These are phyloP conservation scores for Elsinoe fawcettii DNA, from an alignment of 2,329 filamentous ascomycete genomes.

Conservation along the genomic window DNA sequence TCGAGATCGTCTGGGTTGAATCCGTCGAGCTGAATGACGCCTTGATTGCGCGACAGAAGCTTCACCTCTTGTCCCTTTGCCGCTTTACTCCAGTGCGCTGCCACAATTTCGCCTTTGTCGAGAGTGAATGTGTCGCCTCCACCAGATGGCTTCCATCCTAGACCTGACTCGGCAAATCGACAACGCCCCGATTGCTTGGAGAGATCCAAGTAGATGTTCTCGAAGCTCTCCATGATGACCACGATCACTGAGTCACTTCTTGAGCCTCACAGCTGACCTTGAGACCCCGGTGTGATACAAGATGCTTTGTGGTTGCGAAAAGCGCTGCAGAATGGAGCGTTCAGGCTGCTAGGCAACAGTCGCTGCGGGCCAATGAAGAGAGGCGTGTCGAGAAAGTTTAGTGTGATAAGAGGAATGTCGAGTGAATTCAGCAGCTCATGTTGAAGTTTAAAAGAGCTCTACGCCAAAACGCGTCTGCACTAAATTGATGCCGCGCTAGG, in stretches of 20 bases:
- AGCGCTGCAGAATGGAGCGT: too few relatives aligned
- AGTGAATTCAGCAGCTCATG: neutral
- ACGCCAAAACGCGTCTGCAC: conserved; percentile 14
- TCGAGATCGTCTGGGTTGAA: conserved; percentile 87
- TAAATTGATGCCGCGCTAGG: conserved; percentile 14
- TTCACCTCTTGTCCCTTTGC: conserved; percentile 90
- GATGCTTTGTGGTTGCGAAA: neutral
- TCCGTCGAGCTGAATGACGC: conserved; percentile 87
- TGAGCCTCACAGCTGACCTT: neutral
- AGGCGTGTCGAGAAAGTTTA: too few relatives aligned
- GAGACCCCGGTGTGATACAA: neutral
- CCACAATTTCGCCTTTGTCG: conserved; percentile 74
- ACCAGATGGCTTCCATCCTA: conserved; percentile 87
- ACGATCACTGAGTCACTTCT: neutral
- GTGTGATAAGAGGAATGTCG: neutral
- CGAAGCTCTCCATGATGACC: conserved; percentile 72
- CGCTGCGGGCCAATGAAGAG: too few relatives aligned
- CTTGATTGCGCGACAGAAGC: conserved; percentile 74
- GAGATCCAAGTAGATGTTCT: conserved; percentile 92
- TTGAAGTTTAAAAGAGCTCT: conserved; percentile 3
- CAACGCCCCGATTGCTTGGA: conserved; percentile 89
- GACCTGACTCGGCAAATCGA: conserved; percentile 85
- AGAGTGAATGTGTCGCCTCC: conserved; percentile 91
- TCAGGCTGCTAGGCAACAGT: too few relatives aligned
- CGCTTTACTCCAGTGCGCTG: conserved; percentile 90